Conservation (phyloP, 305 asterid species). For the Fraxinus albicans region DNA sequence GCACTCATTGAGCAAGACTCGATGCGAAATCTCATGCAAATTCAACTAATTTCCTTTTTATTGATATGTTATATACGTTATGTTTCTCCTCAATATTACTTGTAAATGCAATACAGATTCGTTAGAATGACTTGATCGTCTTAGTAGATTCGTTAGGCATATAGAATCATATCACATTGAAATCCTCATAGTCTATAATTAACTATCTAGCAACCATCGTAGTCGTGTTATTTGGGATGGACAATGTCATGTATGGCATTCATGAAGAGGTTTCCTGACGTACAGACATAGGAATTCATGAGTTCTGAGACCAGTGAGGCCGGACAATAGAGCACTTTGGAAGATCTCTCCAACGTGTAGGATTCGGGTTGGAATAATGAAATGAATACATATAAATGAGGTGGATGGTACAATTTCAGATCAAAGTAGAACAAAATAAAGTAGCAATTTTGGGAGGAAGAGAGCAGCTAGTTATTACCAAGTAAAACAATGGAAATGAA, state of each 20-base stretch:
- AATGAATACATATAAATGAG: neutral
- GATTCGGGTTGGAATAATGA: neutral
- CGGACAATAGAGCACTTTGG: neutral
- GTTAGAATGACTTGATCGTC: neutral
- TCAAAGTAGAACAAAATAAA: too few relatives aligned
- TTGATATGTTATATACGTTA: neutral
- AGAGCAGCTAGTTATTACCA: too few relatives aligned
- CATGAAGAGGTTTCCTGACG: neutral
- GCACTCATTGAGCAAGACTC: neutral
- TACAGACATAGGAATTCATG: neutral
- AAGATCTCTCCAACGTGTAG: neutral
- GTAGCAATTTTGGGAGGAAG: too few relatives aligned
- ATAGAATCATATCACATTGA: neutral
- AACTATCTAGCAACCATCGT: neutral
- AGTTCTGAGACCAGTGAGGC: neutral
- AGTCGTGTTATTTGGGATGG: neutral
- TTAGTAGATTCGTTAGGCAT: neutral
- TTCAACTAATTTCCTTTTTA: neutral
- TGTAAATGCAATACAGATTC: neutral
- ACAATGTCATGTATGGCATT: neutral
- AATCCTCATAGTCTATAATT: neutral
- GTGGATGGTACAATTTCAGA: neutral
- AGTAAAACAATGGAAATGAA: too few relatives aligned
- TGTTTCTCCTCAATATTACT: neutral
- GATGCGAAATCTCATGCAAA: neutral